These are phyloP conservation scores for Lophium mytilinum DNA, from an alignment of 495 filamentous ascomycete genomes.

Conservation along the genomic window DNA sequence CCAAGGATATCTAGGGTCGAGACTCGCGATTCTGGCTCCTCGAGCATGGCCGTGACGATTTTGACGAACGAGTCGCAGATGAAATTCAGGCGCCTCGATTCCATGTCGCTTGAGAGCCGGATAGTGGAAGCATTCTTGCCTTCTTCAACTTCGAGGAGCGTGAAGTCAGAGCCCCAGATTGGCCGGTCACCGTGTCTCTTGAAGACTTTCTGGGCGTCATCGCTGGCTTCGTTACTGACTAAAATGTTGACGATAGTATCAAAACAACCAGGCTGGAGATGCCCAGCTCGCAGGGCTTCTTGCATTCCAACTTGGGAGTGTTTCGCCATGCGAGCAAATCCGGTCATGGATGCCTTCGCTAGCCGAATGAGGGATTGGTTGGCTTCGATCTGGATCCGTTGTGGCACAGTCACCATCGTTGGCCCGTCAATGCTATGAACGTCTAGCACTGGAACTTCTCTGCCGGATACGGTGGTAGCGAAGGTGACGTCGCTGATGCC, in stretches of 20 bases:
- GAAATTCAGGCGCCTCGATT: too few species aligned
- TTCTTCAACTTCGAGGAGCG: too few species aligned
- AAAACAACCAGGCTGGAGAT: not conserved
- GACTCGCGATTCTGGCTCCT: too few species aligned
- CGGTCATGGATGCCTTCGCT: not conserved
- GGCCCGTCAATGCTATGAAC: not conserved
- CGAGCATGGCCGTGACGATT: too few species aligned
- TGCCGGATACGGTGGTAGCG: not conserved
- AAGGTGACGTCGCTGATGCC: slow-evolving; percentile 1
- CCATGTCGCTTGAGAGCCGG: too few species aligned
- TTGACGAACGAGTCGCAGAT: too few species aligned
- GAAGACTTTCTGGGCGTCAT: not conserved
- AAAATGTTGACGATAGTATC: slow-evolving; percentile 26
- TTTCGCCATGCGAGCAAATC: slow-evolving; percentile 11
- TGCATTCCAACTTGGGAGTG: slow-evolving; percentile 20
- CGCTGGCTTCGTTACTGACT: slow-evolving; percentile 7
- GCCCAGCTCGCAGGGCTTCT: slow-evolving; percentile 6
- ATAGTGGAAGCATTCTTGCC: too few species aligned
- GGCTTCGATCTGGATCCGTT: not conserved
- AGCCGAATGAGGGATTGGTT: not conserved
- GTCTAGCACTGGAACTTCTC: not conserved
- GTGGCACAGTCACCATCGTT: not conserved
- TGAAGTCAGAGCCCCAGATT: too few species aligned
- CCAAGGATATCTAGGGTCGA: too few species aligned
- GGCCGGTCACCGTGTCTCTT: too few species aligned